These are phyloP conservation scores for Hippophae tibetana DNA, from an alignment of 306 rosid species.

Conservation along the genomic window DNA sequence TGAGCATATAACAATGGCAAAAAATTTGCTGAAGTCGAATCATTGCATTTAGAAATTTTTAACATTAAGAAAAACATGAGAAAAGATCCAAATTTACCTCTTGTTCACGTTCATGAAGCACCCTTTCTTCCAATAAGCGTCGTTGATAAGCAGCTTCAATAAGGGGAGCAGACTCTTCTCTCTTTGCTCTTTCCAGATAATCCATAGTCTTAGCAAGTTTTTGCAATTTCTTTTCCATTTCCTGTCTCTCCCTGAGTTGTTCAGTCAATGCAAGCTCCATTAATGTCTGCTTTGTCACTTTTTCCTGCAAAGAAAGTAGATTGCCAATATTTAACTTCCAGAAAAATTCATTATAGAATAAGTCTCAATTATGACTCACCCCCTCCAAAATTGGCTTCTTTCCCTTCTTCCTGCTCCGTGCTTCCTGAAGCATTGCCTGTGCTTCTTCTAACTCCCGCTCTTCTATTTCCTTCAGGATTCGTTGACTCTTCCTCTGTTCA, in stretches of 20 bases:
- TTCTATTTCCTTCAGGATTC: constrained; percentile 71
- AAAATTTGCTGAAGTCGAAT: background rate
- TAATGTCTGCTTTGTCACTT: constrained; percentile 51
- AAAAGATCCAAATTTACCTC: constrained; percentile 28
- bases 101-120: constrained; percentile 72
- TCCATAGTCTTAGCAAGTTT: constrained; percentile 85
- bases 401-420: constrained; percentile 48
- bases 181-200: constrained; percentile 80
- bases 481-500: constrained; percentile 53
- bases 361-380: constrained; percentile 36
- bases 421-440: constrained; percentile 48
- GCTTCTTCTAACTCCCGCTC: constrained; percentile 66
- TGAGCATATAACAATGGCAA: background rate
- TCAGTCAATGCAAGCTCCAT: constrained; percentile 64
- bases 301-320: constrained; percentile 29
- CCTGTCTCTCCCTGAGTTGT: constrained; percentile 83
- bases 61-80: background rate
- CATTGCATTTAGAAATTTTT: background rate
- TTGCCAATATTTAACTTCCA: constrained; percentile 7
- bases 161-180: constrained; percentile 85
- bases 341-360: background rate
- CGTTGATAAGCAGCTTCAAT: constrained; percentile 84
- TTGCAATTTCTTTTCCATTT: constrained; percentile 83
- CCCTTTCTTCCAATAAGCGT: constrained; percentile 69
- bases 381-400: constrained; percentile 59